These are phyloP conservation scores for Pseudisothecium myosuroides DNA, from an alignment of 225 moss, liverwort and hornwort species.

Conservation along the genomic window DNA sequence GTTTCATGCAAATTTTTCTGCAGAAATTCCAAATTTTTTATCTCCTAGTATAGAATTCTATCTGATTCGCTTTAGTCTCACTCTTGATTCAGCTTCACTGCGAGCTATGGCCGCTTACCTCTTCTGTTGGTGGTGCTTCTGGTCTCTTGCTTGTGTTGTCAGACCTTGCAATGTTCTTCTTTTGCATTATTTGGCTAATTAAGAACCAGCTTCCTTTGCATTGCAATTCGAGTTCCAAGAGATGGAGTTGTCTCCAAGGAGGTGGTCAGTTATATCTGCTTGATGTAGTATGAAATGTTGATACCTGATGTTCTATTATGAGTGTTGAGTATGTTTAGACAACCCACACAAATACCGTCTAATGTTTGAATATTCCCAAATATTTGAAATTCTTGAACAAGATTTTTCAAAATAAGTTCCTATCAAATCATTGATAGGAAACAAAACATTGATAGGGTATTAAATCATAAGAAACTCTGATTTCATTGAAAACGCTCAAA, in stretches of 20 bases:
- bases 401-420: not conserved
- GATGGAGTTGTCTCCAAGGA: not conserved
- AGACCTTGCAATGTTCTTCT: not conserved
- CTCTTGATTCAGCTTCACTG: not conserved
- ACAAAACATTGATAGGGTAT: too few species aligned
- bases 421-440: not conserved
- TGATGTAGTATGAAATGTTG: not conserved
- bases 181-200: not conserved
- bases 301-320: too few species aligned
- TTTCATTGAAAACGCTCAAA: too few species aligned
- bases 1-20: not conserved
- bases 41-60: not conserved
- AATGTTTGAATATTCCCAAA: not conserved
- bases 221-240: not conserved
- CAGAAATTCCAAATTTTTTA: not conserved
- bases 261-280: not conserved
- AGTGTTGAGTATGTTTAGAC: not conserved
- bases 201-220: not conserved
- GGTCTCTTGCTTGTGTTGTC: not conserved
- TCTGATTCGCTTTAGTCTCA: not conserved
- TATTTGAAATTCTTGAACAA: not conserved
- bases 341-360: not conserved
- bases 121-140: not conserved
- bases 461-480: too few species aligned
- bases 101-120: not conserved